These are phyloP conservation scores for Candida succiphila DNA, from an alignment of 805 yeast genomes.

Conservation along the genomic window DNA sequence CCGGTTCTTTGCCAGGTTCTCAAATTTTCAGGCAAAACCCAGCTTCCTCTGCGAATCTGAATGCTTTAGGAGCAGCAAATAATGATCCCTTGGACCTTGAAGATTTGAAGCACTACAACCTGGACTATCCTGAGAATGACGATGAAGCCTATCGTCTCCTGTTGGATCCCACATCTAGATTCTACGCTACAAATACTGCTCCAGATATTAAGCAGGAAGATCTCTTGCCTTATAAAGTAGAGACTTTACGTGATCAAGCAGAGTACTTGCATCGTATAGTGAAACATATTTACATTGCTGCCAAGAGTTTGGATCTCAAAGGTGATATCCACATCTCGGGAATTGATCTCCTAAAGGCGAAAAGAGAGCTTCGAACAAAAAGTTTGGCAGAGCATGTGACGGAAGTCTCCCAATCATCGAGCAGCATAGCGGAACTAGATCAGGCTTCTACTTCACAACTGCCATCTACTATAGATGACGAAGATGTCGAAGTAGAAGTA, in stretches of 20 bases:
- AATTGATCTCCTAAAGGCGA: constrained; percentile 46
- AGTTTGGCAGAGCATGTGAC: background rate
- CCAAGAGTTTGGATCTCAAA: constrained; percentile 62
- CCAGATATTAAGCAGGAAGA: constrained; percentile 14
- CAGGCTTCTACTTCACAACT: no score
- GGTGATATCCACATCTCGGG: constrained; percentile 61
- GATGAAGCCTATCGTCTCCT: constrained; percentile 16
- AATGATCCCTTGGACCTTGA: no score
- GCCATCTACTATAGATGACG: background rate
- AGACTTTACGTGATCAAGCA: constrained; percentile 57
- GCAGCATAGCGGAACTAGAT: no score
- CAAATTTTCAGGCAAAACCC: no score
- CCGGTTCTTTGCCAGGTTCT: no score
- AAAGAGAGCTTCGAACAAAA: constrained; percentile 5
- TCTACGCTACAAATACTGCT: constrained; percentile 13
- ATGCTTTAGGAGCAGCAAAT: no score
- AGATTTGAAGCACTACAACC: constrained; percentile 23
- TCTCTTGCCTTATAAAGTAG: constrained; percentile 64
- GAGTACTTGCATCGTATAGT: constrained; percentile 72
- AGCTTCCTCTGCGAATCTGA: no score
- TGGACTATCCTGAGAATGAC: constrained; percentile 52
- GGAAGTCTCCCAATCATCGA: no score
- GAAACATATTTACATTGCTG: constrained; percentile 68
- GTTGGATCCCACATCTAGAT: constrained; percentile 11
- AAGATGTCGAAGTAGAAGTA: constrained; percentile 3